Evolutionary conservation across 495 filamentous ascomycete species (phyloP), one percentile per base, ranked within the genome.

Genomic region (Eremomyces bilateralis): DNA sequence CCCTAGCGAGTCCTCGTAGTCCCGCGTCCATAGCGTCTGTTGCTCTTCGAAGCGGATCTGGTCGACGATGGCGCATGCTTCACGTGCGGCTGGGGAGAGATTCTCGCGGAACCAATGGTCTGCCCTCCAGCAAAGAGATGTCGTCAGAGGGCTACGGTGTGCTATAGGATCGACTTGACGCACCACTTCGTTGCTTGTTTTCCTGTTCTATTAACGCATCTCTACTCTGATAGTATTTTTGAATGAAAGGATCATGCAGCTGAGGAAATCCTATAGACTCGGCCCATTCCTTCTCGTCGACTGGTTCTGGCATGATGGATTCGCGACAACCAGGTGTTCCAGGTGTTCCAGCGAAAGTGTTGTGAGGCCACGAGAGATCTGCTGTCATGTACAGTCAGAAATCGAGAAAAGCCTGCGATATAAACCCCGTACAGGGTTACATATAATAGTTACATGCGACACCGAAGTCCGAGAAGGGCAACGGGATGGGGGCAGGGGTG

Each of bases 121-220:
- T 69, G 39, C 30, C 12, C 10, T 35, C 10, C 10, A 22, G 20
- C 6, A 13, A 27, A 27, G 6, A 28, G 29, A 29, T n/a, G n/a
- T n/a, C n/a, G 32, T 48, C 34, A 50, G 31, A 40, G 31, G 25
- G 21, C 18, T 13, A 35, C 21, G 18, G 6, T 27, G 6, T 13
- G 24, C 24, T 8, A 27, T 13, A 13, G 8, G 8, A 27, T 27
- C 8, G 24, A 27, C 13, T 13, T 27, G 8, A 51, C 64, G 44
- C 49, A 83, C 78, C 82, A 53, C 81, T 84, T 31, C 85, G 69
- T 39, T 79, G 68, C 43, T 74, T 74, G 43, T 75, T 70, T 49
- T 97, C 88, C 44, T 85, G 63, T 4, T 57, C 62, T 32, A 91
- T 76, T 29, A 94, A 60, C 5, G 76, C 73, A 35, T 73, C 63